These are phyloP conservation scores for Cucurbita pepo DNA, from an alignment of 306 rosid genomes.

Conservation along the genomic window DNA sequence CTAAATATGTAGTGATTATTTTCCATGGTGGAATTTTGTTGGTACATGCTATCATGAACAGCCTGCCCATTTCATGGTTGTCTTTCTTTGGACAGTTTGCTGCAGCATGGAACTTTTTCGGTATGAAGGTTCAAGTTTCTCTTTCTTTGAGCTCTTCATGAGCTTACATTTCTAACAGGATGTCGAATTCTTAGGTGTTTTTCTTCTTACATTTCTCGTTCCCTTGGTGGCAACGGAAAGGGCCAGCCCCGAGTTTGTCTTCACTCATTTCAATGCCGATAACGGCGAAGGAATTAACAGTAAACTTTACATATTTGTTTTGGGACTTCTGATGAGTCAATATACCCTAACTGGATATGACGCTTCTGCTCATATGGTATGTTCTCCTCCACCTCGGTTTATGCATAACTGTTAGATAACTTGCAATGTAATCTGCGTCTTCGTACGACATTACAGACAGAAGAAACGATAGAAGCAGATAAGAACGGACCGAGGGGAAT, in stretches of 20 bases:
- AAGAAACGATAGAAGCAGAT: slow-evolving; percentile 89
- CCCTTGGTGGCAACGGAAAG: slow-evolving; percentile 69
- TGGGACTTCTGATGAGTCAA: slow-evolving; percentile 91
- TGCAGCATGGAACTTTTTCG: slow-evolving; percentile 77
- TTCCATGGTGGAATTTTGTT: slow-evolving; percentile 64
- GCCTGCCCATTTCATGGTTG: slow-evolving; percentile 59
- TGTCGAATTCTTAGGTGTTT: slow-evolving; percentile 43
- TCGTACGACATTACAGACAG: slow-evolving; percentile 44
- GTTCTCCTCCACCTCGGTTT: not conserved
- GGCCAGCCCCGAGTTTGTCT: slow-evolving; percentile 73
- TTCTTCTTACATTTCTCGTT: slow-evolving; percentile 67
- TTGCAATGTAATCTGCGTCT: slow-evolving; percentile 5
- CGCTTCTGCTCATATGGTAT: slow-evolving; percentile 96
- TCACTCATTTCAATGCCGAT: slow-evolving; percentile 83
- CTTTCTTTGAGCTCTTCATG: not conserved
- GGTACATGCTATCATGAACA: slow-evolving; percentile 64
- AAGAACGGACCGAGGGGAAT: slow-evolving; percentile 91
- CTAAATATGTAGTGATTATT: slow-evolving; percentile 58
- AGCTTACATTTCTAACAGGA: slow-evolving; percentile 5
- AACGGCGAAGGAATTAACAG: slow-evolving; percentile 57
- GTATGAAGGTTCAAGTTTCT: slow-evolving; percentile 20
- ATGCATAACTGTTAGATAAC: slow-evolving; percentile 5
- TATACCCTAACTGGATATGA: slow-evolving; percentile 82
- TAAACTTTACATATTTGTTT: slow-evolving; percentile 60
- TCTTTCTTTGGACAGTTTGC: slow-evolving; percentile 86